Percentiles rank a stretch among this genome's conserved stretches.
phyloP scores from a whole-genome alignment of 108 stramenopile species.

The Cafeteria roenbergensis region DNA sequence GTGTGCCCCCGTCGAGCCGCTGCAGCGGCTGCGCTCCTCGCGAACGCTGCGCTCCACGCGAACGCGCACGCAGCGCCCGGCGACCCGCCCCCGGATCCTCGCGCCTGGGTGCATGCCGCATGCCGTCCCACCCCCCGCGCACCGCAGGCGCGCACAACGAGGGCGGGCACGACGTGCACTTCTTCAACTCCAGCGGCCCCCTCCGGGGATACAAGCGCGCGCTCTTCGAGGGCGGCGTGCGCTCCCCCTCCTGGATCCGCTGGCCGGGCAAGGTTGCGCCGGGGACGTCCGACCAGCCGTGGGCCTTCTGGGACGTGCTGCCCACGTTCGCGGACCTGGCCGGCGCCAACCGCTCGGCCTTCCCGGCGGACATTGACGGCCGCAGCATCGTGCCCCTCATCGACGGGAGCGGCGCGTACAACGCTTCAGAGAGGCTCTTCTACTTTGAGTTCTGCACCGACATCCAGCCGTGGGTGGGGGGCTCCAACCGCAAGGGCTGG shows the following conservation, averaged over 20 bases:
- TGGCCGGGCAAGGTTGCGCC: conserved; percentile 11
- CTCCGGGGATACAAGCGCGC: conserved; percentile 13
- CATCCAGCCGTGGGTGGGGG: not conserved
- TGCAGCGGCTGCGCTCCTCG: too few species aligned
- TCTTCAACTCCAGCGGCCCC: conserved; percentile 15
- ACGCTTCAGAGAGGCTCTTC: not conserved
- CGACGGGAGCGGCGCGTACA: not conserved
- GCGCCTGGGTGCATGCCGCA: too few species aligned
- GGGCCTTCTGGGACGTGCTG: not conserved
- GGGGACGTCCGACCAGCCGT: not conserved
- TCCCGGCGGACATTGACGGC: not conserved
- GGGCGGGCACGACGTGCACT: conserved; percentile 3
- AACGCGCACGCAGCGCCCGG: too few species aligned
- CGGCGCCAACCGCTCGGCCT: not conserved
- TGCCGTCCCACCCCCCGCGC: too few species aligned
- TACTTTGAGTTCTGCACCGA: not conserved
- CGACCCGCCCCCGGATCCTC: too few species aligned
- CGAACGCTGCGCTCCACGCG: too few species aligned
- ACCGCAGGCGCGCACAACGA: conserved; percentile 9
- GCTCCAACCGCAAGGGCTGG: not conserved
- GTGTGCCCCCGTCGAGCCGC: too few species aligned
- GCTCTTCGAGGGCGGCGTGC: conserved; percentile 17
- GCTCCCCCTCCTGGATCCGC: not conserved
- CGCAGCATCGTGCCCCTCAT: not conserved
- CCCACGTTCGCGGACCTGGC: not conserved